Conservation (phyloP, 768 basidiomycete genomes). For the Russula vinacea region DNA sequence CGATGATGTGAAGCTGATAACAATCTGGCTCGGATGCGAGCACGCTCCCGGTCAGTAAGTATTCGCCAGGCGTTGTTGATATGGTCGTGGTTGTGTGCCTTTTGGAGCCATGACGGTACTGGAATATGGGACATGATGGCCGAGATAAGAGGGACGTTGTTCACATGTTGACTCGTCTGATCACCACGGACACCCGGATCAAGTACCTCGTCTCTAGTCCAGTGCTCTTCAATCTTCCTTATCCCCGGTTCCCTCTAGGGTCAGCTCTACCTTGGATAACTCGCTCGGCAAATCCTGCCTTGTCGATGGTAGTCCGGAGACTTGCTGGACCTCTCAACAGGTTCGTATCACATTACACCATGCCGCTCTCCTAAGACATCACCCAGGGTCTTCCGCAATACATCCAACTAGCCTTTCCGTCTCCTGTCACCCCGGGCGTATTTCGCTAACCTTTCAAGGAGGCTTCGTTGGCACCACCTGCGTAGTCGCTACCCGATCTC, state of each 20-base stretch:
- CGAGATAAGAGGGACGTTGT: background rate
- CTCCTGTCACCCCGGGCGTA: slow-evolving; percentile 52
- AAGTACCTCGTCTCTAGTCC: slow-evolving; percentile 17
- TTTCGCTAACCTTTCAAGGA: slow-evolving; percentile 76
- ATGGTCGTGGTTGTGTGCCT: slow-evolving; percentile 32
- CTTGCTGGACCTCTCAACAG: slow-evolving; percentile 30
- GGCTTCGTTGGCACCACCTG: slow-evolving; percentile 78
- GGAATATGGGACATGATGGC: slow-evolving; percentile 9
- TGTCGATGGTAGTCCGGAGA: slow-evolving; percentile 35
- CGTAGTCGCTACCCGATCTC: slow-evolving; percentile 41
- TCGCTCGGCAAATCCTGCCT: slow-evolving; percentile 33
- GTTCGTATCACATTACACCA: slow-evolving; percentile 3
- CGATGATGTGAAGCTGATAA: slow-evolving; percentile 30
- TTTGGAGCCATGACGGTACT: slow-evolving; percentile 34
- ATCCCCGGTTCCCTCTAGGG: slow-evolving; percentile 23
- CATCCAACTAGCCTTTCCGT: slow-evolving; percentile 60
- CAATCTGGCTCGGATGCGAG: slow-evolving; percentile 36
- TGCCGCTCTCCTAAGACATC: background rate
- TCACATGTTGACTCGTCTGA: slow-evolving; percentile 24
- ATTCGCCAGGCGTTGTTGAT: slow-evolving; percentile 37
- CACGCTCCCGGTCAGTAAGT: slow-evolving; percentile 42
- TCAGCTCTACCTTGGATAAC: slow-evolving; percentile 37
- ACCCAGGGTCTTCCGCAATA: slow-evolving; percentile 73
- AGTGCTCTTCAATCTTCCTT: background rate
- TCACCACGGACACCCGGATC: slow-evolving; percentile 29